A percentile compares a stretch with the other conserved stretches of the same genome.
Evolutionary conservation across 139 green algal species (phyloP).

Genomic region (Micractinium conductrix): DNA sequence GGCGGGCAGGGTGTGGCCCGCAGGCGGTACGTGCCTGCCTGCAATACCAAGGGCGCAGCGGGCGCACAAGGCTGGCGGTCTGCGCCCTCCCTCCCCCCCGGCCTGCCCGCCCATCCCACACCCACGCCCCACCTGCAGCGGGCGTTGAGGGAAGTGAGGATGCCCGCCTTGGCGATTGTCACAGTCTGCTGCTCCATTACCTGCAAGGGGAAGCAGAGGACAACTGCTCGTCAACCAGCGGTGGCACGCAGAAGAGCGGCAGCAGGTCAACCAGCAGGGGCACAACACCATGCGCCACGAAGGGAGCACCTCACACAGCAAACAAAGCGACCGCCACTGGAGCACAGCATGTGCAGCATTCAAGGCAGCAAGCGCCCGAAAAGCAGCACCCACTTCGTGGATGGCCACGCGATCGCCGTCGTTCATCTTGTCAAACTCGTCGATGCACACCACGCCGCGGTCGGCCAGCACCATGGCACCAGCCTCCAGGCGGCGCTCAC

Average conservation of each 20-base stretch:
- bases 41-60: too few relatives aligned
- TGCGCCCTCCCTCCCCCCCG: background rate
- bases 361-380: too few relatives aligned
- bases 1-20: too few relatives aligned
- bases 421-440: constrained; percentile 99
- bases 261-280: too few relatives aligned
- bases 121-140: constrained; percentile 82
- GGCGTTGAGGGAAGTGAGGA: constrained; percentile 96
- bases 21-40: too few relatives aligned
- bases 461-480: constrained; percentile 99
- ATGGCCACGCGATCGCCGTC: constrained; percentile 97
- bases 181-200: constrained; percentile 98
- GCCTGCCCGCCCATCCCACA: background rate
- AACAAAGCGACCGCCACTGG: too few relatives aligned
- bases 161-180: constrained; percentile 98
- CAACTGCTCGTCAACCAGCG: too few relatives aligned
- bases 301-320: too few relatives aligned
- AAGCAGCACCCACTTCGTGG: constrained; percentile 73
- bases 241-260: too few relatives aligned
- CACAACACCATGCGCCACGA: too few relatives aligned
- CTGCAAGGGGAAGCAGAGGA: too few relatives aligned
- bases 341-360: too few relatives aligned
- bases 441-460: constrained; percentile 97
- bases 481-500: constrained; percentile 94
- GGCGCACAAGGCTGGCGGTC: constrained; percentile 43